A percentile compares a stretch with the other conserved stretches of the same genome.
Conservation (phyloP, 192 early-diverging fungal genomes). For the Coemansia sp. region DNA sequence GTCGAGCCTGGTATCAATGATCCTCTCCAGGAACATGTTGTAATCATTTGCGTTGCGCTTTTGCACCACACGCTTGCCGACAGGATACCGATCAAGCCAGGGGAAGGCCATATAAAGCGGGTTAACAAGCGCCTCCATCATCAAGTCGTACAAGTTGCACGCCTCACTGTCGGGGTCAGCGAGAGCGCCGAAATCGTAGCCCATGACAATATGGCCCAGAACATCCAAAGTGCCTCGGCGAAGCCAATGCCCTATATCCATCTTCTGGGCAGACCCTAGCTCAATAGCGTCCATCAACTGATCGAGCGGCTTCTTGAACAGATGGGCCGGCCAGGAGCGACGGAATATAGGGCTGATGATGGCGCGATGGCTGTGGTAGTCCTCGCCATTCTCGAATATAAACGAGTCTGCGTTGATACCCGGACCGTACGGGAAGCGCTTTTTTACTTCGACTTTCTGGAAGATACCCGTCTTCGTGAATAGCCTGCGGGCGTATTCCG, state of each 20-base stretch:
- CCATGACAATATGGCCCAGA: constrained; percentile 52
- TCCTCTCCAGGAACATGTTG: constrained; percentile 42
- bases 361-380: constrained; percentile 44
- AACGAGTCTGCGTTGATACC: constrained; percentile 40
- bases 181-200: constrained; percentile 51
- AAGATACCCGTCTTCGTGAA: constrained; percentile 44
- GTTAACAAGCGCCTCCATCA: constrained; percentile 43
- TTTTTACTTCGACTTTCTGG: constrained; percentile 39
- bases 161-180: constrained; percentile 40
- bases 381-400: constrained; percentile 40
- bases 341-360: constrained; percentile 49
- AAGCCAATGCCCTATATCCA: constrained; percentile 38
- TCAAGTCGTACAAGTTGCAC: constrained; percentile 42
- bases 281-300: constrained; percentile 44
- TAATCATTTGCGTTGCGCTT: constrained; percentile 40
- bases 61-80: constrained; percentile 35
- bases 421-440: constrained; percentile 44
- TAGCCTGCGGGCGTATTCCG: constrained; percentile 41
- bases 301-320: constrained; percentile 33
- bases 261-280: constrained; percentile 20
- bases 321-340: constrained; percentile 36
- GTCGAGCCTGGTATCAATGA: constrained; percentile 27
- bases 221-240: constrained; percentile 54
- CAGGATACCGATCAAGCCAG: constrained; percentile 45
- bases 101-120: constrained; percentile 51